Evolutionary conservation across 2,329 filamentous ascomycete species (phyloP).

Genomic region (Alternaria panax): DNA sequence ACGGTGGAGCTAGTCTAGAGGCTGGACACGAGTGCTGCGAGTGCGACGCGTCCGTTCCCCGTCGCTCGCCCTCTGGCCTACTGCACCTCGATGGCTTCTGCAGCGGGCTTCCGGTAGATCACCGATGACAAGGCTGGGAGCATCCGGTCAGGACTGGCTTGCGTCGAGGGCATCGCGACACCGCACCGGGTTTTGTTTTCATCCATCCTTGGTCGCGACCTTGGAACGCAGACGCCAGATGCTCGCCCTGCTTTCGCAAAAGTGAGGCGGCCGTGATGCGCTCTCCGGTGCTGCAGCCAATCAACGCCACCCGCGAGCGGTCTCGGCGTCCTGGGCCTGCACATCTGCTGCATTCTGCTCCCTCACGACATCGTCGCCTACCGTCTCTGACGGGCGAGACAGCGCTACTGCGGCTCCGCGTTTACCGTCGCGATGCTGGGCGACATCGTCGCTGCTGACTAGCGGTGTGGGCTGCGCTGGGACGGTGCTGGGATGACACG

Average conservation of each 20-base stretch:
- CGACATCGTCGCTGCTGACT: slow-evolving; percentile 24
- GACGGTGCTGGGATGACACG: slow-evolving; percentile 32
- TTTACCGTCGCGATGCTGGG: slow-evolving; percentile 17
- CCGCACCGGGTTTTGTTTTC: slow-evolving; percentile 1
- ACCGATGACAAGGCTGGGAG: background rate
- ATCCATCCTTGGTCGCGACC: slow-evolving; percentile 16
- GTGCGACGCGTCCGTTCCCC: slow-evolving; percentile 1
- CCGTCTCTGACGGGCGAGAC: slow-evolving; percentile 31
- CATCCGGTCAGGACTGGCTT: slow-evolving; percentile 17
- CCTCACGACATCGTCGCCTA: slow-evolving; percentile 23
- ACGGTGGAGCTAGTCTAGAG: background rate
- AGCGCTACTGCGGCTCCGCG: slow-evolving; percentile 32
- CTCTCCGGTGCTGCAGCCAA: slow-evolving; percentile 34
- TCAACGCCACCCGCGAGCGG: slow-evolving; percentile 26
- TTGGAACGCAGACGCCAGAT: slow-evolving; percentile 16
- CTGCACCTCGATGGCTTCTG: background rate
- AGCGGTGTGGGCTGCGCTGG: slow-evolving; percentile 35
- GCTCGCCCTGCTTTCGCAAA: slow-evolving; percentile 41
- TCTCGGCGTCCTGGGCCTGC: slow-evolving; percentile 27
- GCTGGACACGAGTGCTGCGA: background rate
- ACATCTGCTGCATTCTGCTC: slow-evolving; percentile 24
- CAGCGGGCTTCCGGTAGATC: background rate
- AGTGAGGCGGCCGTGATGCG: slow-evolving; percentile 43
- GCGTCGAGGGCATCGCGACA: slow-evolving; percentile 10
- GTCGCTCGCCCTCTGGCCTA: background rate